Evolutionary conservation across 768 basidiomycete genomes (phyloP), one percentile per base, ranked within the genome.

Genomic region (Boletus tomentosulus): DNA sequence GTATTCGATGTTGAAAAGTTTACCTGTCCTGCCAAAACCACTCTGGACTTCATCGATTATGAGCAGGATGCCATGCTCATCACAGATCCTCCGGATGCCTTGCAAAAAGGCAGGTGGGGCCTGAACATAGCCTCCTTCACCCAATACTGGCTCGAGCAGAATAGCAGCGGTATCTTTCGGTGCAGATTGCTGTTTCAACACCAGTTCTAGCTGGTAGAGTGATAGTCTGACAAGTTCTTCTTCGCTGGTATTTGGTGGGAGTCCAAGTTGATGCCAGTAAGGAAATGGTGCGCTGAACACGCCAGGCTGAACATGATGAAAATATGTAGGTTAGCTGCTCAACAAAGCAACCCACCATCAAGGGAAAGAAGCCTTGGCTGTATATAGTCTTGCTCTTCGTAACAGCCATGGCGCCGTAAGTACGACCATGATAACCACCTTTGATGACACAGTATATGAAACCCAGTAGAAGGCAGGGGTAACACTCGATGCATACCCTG

Each of bases 341-440:
- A 11, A 16, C 15, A 25, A 34, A 39, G 25, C 12, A 45, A 65
- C 79, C 51, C 62, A 88, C 92, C 91, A 98, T 93, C 53, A 93
- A 73, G 3, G 95, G 92, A 43, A 80, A 81, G 53, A 79, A 76
- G 6, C 89, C 87, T 60, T 86, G 81, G 25, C 85, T 87, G 68
- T 98, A 98, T 44, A 92, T 76, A 0, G 94, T 96, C 76, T 98
- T 98, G 74, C 88, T 92, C 64, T 81, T 85, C n/a, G 94, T 98
- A 34, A 98, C 75, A 3, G 89, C 89, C 86, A 95, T 93, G 0
- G 93, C 87, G 24, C 93, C 96, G 60, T 83, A 92, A 1, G 96
- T 98, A 38, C 96, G 83, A 6, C 95, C 95, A 66, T 98, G 96
- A 73, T 89, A 98, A 9, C 78, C 86, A 54, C 87, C 84, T 84